Evolutionary conservation across 2,329 filamentous ascomycete genomes (phyloP), one percentile per base, ranked within the genome.

Genomic region (Fusarium sp.): DNA sequence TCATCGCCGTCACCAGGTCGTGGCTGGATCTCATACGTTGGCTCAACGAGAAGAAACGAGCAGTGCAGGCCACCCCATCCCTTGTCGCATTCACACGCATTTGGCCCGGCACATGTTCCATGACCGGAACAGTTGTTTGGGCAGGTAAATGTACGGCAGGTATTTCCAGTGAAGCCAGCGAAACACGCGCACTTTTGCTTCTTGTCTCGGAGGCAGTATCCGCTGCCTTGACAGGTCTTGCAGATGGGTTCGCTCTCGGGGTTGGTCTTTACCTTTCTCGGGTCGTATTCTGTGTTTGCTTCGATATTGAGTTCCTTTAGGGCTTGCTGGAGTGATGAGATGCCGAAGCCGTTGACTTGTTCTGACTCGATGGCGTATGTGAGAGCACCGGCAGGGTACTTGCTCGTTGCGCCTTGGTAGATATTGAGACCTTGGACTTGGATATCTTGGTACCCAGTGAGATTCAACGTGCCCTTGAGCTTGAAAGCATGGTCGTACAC

Each of bases 51-150:
- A 15, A 80, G 70, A 59, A 80, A 81, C 3, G 76, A 76, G 66
- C 79, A 82, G 51, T 79, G 74, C 1, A 80, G 69, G 0, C 79
- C 79, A 4, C 77, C 78, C 78, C 77, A 82, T 15, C 76, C 75
- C 4, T 71, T 61, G 1, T 76, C 70, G 27, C 80, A 82, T 19
- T 71, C 59, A 55, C 79, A 82, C 4, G 66, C 55, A 25, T 80
- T 78, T 1, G 79, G 73, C 1, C 77, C 77, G 4, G 77, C 63
- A 35, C 79, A 82, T 9, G 67, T 69, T 1, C 79, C 79, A 32
- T 75, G 76, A 1, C 71, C 72, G 5, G 77, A 79, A 64, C 79
- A 82, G 57, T 76, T 66, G 31, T 78, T 70, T 2, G 64, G 69
- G 53, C 79, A 82, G 2, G 72, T 75, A 46, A 77, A 71, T 5